phyloP scores from a whole-genome alignment of 1,284 basidiomycete species.

The Erythrobasidium hasegawianum region DNA sequence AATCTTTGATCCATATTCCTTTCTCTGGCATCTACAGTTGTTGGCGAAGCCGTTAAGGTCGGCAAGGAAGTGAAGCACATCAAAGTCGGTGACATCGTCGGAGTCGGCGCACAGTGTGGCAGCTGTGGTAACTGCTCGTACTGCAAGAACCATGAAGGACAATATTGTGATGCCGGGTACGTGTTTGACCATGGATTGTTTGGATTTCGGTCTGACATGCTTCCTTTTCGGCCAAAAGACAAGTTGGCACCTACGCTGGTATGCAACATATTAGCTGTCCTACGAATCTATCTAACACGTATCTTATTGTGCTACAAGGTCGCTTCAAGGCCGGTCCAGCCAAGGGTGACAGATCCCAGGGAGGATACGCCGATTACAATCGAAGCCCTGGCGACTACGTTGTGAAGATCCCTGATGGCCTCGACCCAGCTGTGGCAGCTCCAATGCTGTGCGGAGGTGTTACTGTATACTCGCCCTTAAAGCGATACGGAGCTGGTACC shows the following conservation, averaged over 20 bases:
- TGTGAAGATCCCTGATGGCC: constrained; percentile 48
- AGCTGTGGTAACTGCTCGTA: not conserved
- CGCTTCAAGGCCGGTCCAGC: not conserved
- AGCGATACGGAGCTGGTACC: constrained; percentile 53
- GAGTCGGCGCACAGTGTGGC: constrained; percentile 53
- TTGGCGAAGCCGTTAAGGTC: constrained; percentile 48
- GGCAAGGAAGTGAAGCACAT: constrained; percentile 50
- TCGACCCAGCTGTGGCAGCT: constrained; percentile 50
- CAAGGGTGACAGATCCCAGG: constrained; percentile 48
- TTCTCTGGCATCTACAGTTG: not conserved
- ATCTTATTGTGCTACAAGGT: no score
- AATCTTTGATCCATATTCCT: not conserved
- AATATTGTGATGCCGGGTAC: constrained; percentile 42
- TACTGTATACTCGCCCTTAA: constrained; percentile 54
- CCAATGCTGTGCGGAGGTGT: constrained; percentile 52
- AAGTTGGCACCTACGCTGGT: constrained; percentile 48
- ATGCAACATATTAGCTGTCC: constrained; percentile 15
- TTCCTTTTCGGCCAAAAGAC: not conserved
- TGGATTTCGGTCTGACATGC: not conserved
- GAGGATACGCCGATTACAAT: constrained; percentile 53
- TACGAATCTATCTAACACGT: not conserved
- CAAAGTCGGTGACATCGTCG: constrained; percentile 54
- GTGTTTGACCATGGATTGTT: not conserved
- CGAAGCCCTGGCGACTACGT: constrained; percentile 51
- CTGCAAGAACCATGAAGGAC: constrained; percentile 1